Conservation (phyloP, 169 alveolate genomes). For the Plasmodium sp. region DNA sequence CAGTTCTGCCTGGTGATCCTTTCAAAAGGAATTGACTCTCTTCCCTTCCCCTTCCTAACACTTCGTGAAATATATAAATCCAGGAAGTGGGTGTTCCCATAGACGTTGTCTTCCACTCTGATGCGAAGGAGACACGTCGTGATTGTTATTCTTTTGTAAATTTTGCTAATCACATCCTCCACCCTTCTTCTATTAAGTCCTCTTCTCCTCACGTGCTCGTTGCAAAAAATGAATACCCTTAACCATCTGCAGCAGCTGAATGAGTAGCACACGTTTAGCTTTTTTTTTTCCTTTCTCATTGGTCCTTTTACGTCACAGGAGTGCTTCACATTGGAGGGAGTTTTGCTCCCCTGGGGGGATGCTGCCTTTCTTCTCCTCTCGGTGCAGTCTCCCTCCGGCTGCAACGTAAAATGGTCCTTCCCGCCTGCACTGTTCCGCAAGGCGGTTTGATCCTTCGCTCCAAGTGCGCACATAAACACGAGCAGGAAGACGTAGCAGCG, state of each 20-base stretch:
- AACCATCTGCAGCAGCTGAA: background rate
- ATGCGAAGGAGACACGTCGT: background rate
- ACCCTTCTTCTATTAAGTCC: background rate
- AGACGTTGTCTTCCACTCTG: background rate
- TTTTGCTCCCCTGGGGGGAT: too few species aligned
- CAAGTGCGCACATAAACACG: too few species aligned
- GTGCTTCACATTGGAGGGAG: too few species aligned
- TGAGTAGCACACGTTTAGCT: background rate
- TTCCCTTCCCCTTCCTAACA: background rate
- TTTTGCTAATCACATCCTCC: background rate
- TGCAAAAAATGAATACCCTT: background rate
- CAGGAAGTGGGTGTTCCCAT: background rate
- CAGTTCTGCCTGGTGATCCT: background rate
- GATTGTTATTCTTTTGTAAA: background rate
- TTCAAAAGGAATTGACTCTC: background rate
- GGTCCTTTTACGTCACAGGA: too few species aligned
- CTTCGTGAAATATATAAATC: background rate
- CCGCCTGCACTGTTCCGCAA: too few species aligned
- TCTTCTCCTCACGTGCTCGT: background rate
- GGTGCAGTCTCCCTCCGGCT: too few species aligned
- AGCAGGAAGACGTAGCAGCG: too few species aligned
- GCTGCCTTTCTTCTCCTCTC: too few species aligned
- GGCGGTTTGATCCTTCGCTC: too few species aligned
- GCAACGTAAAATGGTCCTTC: too few species aligned
- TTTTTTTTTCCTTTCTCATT: background rate